Evolutionary conservation across 768 basidiomycete genomes (phyloP).

Genomic region (Russula vinacea): DNA sequence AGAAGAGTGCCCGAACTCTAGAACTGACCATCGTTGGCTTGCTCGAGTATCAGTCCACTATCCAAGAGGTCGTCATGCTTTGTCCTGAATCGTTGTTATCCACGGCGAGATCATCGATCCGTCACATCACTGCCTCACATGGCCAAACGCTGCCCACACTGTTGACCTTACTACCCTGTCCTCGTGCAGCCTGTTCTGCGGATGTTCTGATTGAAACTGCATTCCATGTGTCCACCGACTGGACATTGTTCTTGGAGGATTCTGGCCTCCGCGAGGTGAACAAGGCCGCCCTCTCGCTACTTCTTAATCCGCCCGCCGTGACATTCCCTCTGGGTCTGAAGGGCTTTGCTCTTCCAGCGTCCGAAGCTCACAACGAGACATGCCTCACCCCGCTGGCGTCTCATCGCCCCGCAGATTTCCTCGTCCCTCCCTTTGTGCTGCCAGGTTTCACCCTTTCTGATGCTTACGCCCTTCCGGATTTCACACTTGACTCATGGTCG

Average conservation of each 20-base stretch:
- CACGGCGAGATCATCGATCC: slow-evolving; percentile 18
- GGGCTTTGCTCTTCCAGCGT: slow-evolving; percentile 15
- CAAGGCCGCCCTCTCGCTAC: slow-evolving; percentile 1
- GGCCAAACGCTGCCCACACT: neutral
- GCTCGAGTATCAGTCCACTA: slow-evolving; percentile 4
- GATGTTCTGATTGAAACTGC: slow-evolving; percentile 17
- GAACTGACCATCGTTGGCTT: slow-evolving; percentile 9
- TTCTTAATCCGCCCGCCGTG: slow-evolving; percentile 25
- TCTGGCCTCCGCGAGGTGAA: slow-evolving; percentile 18
- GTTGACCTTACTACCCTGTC: slow-evolving; percentile 21
- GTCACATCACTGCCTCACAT: slow-evolving; percentile 10
- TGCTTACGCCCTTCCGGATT: slow-evolving; percentile 26
- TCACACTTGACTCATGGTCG: slow-evolving; percentile 33
- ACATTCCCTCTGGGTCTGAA: slow-evolving; percentile 28
- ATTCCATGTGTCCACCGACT: slow-evolving; percentile 13
- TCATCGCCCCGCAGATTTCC: slow-evolving; percentile 45
- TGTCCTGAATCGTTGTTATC: slow-evolving; percentile 28
- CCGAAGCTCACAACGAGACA: neutral
- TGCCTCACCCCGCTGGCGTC: slow-evolving; percentile 35
- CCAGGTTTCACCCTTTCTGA: slow-evolving; percentile 38
- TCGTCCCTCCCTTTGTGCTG: slow-evolving; percentile 61
- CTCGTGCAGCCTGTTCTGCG: slow-evolving; percentile 1
- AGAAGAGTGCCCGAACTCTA: slow-evolving; percentile 1
- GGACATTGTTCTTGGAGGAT: slow-evolving; percentile 26
- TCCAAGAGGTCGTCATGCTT: slow-evolving; percentile 24